Conservation (phyloP, 225 moss, liverwort and hornwort genomes). For the Physcomitrellopsis africana region DNA sequence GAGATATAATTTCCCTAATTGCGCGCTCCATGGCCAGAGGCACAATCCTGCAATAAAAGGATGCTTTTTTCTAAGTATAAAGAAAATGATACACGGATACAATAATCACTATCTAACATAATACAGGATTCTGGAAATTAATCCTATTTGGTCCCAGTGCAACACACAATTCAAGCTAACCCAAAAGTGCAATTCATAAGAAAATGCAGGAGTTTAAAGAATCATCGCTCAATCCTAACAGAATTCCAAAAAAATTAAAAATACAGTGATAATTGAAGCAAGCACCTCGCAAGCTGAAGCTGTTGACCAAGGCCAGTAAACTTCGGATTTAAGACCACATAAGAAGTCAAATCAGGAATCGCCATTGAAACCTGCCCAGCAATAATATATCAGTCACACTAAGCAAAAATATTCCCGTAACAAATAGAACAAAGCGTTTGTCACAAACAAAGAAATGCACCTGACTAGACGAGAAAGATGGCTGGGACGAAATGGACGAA, state of each 20-base stretch:
- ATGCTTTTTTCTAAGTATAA: neutral
- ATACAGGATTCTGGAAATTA: neutral
- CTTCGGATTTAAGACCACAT: conserved; percentile 64
- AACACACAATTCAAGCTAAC: neutral
- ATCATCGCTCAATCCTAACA: neutral
- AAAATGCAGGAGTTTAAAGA: neutral
- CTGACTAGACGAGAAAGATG: conserved; percentile 59
- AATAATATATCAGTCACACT: neutral
- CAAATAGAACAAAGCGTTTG: neutral
- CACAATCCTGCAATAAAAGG: conserved; percentile 50
- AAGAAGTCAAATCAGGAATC: conserved; percentile 61
- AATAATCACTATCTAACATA: neutral
- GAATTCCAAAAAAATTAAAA: neutral
- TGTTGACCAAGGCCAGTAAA: conserved; percentile 57
- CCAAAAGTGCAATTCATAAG: neutral
- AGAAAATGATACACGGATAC: neutral
- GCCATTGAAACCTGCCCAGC: conserved; percentile 61
- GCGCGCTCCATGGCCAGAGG: conserved; percentile 74
- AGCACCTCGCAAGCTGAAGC: conserved; percentile 57
- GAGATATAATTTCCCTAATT: conserved; percentile 65
- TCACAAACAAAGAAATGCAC: conserved; percentile 25
- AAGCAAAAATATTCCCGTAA: neutral
- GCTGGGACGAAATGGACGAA: conserved; percentile 28
- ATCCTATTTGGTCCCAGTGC: neutral
- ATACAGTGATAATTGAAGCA: neutral